phyloP scores from a whole-genome alignment of 257 asterid species.

The Nicotiana attenuata region DNA sequence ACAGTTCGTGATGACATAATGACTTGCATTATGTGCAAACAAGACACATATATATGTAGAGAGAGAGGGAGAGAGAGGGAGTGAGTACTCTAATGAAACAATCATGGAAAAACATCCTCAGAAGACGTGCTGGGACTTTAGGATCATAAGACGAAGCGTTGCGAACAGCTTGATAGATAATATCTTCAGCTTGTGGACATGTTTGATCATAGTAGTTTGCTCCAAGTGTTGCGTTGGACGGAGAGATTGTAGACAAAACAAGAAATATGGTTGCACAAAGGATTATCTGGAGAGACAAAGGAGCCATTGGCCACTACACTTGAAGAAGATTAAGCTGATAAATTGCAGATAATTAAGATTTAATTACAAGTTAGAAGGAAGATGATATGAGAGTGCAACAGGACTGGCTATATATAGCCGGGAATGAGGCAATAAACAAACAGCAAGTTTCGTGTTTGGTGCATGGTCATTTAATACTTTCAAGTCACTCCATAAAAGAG shows the following conservation, averaged over 20 bases:
- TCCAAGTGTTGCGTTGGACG: conserved; percentile 46
- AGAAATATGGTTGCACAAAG: conserved; percentile 12
- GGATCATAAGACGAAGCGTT: conserved; percentile 44
- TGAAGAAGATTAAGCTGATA: neutral
- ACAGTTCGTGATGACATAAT: neutral
- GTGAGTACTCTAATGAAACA: conserved; percentile 58
- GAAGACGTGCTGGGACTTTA: conserved; percentile 64
- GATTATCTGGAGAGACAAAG: neutral
- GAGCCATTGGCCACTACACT: conserved; percentile 18
- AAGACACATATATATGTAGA: neutral
- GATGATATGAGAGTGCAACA: conserved; percentile 19
- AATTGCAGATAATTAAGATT: neutral
- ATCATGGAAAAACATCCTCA: conserved; percentile 83
- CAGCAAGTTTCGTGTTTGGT: conserved; percentile 13
- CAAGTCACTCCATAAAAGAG: conserved; percentile 42
- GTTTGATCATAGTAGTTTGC: conserved; percentile 48
- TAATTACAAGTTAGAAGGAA: neutral
- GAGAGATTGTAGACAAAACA: conserved; percentile 19
- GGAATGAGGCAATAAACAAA: neutral
- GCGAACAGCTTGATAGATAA: conserved; percentile 40
- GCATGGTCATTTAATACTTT: conserved; percentile 39
- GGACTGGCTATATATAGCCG: conserved; percentile 27
- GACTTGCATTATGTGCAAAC: too few species aligned
- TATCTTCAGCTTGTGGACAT: conserved; percentile 64
- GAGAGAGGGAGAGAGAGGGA: neutral